A percentile compares a stretch with the other conserved stretches of the same genome.
Conservation (phyloP, 148 eudicot species). For the Linanthus parryae region DNA sequence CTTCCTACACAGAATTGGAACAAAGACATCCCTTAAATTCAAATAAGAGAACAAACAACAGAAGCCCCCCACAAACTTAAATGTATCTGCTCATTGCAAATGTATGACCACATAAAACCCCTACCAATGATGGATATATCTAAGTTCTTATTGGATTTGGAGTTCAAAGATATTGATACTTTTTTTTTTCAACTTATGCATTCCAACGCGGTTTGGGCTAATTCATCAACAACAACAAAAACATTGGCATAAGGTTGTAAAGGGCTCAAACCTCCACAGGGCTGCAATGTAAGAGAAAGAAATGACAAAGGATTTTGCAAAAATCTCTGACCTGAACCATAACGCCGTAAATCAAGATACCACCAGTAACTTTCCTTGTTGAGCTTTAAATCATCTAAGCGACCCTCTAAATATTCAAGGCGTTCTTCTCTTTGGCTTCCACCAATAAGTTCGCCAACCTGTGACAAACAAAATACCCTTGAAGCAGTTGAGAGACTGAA, state of each 20-base stretch:
- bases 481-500: background rate
- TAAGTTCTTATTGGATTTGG: no score
- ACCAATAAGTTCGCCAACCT: constrained; percentile 98
- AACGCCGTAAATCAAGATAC: constrained; percentile 98
- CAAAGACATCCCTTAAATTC: background rate
- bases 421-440: constrained; percentile 99
- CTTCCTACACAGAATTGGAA: background rate
- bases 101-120: no score
- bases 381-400: constrained; percentile 77
- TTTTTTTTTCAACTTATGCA: no score
- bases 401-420: constrained; percentile 65
- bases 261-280: background rate
- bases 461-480: constrained; percentile 12
- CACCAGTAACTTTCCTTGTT: constrained; percentile 93
- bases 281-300: background rate
- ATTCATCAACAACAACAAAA: no score
- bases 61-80: no score
- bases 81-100: no score
- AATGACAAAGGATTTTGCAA: background rate
- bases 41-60: constrained; percentile 4
- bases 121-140: no score
- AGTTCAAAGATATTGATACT: no score
- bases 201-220: no score
- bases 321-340: constrained; percentile 73
- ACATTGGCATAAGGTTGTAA: no score